Evolutionary conservation across 1,284 basidiomycete species (phyloP), one percentile per base, ranked within the genome.

Genomic region (Bjerkandera adusta): DNA sequence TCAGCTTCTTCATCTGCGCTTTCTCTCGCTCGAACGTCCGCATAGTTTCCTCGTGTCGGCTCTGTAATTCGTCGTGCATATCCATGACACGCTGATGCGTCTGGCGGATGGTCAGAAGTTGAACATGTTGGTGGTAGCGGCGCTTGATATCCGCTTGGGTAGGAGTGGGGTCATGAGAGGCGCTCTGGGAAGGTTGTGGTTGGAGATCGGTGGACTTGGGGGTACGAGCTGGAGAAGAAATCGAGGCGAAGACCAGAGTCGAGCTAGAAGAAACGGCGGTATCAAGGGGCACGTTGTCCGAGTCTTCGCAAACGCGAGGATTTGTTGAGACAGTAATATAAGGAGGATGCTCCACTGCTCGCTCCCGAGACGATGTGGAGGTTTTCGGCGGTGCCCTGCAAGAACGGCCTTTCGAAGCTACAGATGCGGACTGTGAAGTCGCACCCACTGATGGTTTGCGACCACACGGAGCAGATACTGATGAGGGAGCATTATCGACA

Each of bases 1-100:
- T 44, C 2, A 55, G 44, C 10, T 43, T 45, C 20, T 35, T 38
- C 15, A 48, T 51, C 39, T 61, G 59, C 12, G 55, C 53, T 42
- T 51, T 48, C 49, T 56, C 51, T 8, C 58, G 48, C 36, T 51
- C 50, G 4, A 43, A 30, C 3, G 57, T 54, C 3, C 50, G 57
- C 13, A 47, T 25, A 21, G 53, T 50, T 38, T 61, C 59, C 13
- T 61, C 53, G 20, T 51, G 51, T n/a, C 58, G 42, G 10, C 35
- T 45, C n/a, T 46, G 36, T 16, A 49, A 51, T 34, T 58, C 58
- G 12, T 49, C 33, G 33, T 47, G 47, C 41, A 57, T 55, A 10
- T 53, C 52, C 20, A 29, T 48, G 24, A 48, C 55, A n/a, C 50
- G 51, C n/a, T 53, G 46, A 11, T 43, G 47, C 11, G 51, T 36